Base-by-base conservation (phyloP, 192 early-diverging fungal genomes). In the Linnemannia hyalina region DNA sequence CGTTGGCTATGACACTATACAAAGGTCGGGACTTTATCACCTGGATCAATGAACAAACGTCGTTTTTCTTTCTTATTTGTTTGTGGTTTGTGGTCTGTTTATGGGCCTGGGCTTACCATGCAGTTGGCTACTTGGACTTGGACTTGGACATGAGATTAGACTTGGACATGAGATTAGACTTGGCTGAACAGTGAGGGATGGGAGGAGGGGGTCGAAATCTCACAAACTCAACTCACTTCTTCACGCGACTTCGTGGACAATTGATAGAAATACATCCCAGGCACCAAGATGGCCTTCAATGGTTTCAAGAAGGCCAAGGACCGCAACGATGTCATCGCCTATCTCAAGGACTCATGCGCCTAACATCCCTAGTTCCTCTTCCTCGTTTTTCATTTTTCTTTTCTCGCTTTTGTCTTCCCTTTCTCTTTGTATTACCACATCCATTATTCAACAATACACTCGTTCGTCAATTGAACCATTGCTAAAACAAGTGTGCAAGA, bases 271-370 rank as follows among this genome's bases (percentile, higher is more conserved):
- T 96, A 95, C 89, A 96, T 96, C 78, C 95, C 94, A 44, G 95
- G 95, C 70, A 99, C 98, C 80, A 98, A 97, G 95, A 99, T 99
- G 98, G 97, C 97, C 75, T 99, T 99, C 89, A 96, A 96, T 77
- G 96, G 96, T 41, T 95, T 97, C 90, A 97, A 96, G 91, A 96
- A 96, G 89, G 88, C 88, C 73, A 93, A 95, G 90, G 95, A 96
- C 49, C 93, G 94, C 76, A 92, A 93, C 83, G 97, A 98, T 89
- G 92, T 98, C 73, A 96, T 98, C 88, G 93, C 97, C 70, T 97
- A 97, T 92, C 92, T 99, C 81, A 97, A 97, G 93, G 94, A 95
- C 8, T 7, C 60, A 11, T 65, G 60, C 29, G 60, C 60, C 15
- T 65, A 15, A 57, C 38, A 40, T 40, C 38, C 38, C 38, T 55